Evolutionary conservation across 768 basidiomycete genomes (phyloP), one percentile per base, ranked within the genome.

Genomic region (Porphyrellus cyaneotinctus): DNA sequence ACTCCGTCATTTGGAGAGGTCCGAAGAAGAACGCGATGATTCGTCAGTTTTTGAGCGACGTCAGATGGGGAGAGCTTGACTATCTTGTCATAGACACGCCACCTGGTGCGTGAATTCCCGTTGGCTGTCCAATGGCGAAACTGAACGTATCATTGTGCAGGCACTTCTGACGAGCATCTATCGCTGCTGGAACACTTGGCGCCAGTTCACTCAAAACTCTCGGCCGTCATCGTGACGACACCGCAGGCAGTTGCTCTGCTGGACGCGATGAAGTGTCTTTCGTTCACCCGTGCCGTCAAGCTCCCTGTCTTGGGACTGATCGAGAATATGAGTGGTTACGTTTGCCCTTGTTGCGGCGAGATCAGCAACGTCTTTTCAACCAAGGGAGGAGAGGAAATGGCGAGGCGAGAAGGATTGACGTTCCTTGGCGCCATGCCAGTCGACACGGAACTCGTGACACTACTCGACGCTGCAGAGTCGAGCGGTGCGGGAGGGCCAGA

Each of bases 1-100:
- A 98, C 65, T 91, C 91, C 17, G 93, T 99, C 42, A 91, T 99
- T 2, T 99, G 97, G 97, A 75, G 97, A 64, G 97, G 97, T 0
- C 97, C 97, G 43, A 98, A 97, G 78, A 97, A 97, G 78, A 95
- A 95, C 61, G 95, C 88, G 52, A 97, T 97, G 94, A 95, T 97
- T 61, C 76, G 92, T 64, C 95, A 97, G 74, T 97, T 97, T 68
- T 69, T 97, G 67, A 84, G 84, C 61, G 91, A 97, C 60, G 94
- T 97, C n/a, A 75, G 91, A 58, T 97, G 94, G 94, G 94, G 91
- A 42, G 85, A 91, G 37, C 75, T 95, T 52, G 94, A 97, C 68
- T 95, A 89, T 74, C 77, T 97, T 49, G 79, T 97, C 49, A 85
- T 97, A 43, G 95, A 97, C 68, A 99, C 97, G 4, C 97, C 95